A percentile compares a stretch with the other conserved stretches of the same genome.
These are phyloP conservation scores for Ceratocystis eucalypticola DNA, from an alignment of 2,329 filamentous ascomycete genomes.

Conservation along the genomic window DNA sequence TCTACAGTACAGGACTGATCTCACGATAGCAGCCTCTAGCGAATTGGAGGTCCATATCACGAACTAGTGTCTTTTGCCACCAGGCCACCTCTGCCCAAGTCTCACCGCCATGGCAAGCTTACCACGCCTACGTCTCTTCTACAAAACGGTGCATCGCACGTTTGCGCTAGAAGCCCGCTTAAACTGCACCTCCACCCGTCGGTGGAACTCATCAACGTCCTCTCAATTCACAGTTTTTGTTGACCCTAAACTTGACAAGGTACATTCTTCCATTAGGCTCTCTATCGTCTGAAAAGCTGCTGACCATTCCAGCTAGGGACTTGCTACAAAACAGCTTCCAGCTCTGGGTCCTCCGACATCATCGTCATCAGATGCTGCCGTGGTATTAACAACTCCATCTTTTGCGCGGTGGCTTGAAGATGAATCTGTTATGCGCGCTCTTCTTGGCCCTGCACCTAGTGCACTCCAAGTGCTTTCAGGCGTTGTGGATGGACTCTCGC, in stretches of 20 bases:
- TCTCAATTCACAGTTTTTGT: neutral
- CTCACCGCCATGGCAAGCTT: neutral
- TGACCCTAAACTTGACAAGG: constrained; percentile 3
- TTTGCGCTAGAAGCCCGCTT: neutral
- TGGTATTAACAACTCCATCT: constrained; percentile 37
- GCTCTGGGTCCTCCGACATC: neutral
- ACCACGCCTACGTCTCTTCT: neutral
- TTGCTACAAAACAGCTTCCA: constrained; percentile 3
- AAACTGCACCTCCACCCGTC: neutral
- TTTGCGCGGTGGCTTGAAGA: constrained; percentile 38
- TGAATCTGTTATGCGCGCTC: constrained; percentile 27
- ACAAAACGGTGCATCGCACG: neutral
- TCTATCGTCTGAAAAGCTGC: neutral
- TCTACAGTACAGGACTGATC: neutral
- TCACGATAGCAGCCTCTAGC: no score
- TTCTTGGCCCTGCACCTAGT: constrained; percentile 19
- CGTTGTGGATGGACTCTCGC: constrained; percentile 42
- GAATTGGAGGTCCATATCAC: no score
- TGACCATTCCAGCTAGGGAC: neutral
- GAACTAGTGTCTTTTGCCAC: neutral
- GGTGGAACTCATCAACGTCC: constrained; percentile 10
- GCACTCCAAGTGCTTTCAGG: constrained; percentile 38
- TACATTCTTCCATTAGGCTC: neutral
- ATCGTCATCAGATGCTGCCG: constrained; percentile 18
- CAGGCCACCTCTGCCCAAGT: no score